Percentiles rank a stretch among this genome's conserved stretches.
Conservation (phyloP, 306 rosid species). For the Fagus sylvatica region DNA sequence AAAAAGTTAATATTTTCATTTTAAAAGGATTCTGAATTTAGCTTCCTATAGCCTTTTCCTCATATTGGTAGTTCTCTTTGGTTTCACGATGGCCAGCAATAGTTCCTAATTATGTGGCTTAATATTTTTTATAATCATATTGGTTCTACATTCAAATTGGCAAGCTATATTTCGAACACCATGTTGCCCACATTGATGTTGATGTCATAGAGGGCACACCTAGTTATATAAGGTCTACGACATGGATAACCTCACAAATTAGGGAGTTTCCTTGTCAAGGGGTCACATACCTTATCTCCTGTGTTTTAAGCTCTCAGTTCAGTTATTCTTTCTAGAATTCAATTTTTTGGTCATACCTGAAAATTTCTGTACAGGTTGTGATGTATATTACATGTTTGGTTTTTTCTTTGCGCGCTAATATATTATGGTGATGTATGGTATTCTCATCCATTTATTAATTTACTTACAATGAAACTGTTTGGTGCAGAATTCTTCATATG, state of each 20-base stretch:
- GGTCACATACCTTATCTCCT: constrained; percentile 7
- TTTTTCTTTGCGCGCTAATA: constrained; percentile 1
- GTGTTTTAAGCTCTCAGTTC: neutral
- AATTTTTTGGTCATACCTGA: neutral
- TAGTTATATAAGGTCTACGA: neutral
- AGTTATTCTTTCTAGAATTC: neutral
- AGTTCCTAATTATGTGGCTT: neutral
- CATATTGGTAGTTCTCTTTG: neutral
- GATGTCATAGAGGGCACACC: neutral
- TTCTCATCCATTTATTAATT: constrained; percentile 11
- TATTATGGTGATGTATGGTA: neutral
- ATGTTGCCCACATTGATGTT: neutral
- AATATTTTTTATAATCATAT: neutral
- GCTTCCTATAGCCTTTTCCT: neutral
- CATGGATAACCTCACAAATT: neutral
- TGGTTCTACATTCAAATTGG: neutral
- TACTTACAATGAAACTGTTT: constrained; percentile 15
- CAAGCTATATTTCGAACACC: neutral
- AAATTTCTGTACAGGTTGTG: neutral
- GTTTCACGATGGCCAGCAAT: neutral
- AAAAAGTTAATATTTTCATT: too few relatives aligned
- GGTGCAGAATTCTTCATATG: constrained; percentile 36
- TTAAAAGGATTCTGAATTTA: neutral
- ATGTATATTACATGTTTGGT: neutral
- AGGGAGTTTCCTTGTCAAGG: neutral